These are phyloP conservation scores for Fomitopsis pinicola DNA, from an alignment of 1,284 basidiomycete species.

Conservation along the genomic window DNA sequence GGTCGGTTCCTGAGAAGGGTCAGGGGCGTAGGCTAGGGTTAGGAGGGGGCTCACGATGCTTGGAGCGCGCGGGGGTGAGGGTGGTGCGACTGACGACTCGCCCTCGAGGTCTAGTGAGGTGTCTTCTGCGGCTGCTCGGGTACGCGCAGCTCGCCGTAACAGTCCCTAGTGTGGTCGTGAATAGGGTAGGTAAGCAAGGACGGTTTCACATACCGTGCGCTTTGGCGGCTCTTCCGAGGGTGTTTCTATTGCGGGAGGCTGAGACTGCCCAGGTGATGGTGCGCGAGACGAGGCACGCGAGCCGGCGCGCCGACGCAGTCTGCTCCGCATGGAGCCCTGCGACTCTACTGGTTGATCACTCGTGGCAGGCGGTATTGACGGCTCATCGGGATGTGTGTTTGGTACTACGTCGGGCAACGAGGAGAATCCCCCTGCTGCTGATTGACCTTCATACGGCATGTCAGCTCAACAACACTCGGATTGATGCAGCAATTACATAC, in stretches of 20 bases:
- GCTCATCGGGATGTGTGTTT: slow-evolving; percentile 30
- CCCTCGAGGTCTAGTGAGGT: slow-evolving; percentile 14
- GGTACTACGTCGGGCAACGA: slow-evolving; percentile 28
- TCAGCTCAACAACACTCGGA: background rate
- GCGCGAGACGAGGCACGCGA: slow-evolving; percentile 16
- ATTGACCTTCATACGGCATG: background rate
- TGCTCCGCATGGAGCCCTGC: background rate
- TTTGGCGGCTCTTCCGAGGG: slow-evolving; percentile 8
- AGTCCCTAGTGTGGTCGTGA: slow-evolving; percentile 13
- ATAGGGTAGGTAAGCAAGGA: background rate
- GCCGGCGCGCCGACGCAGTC: slow-evolving; percentile 13
- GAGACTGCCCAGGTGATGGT: slow-evolving; percentile 11
- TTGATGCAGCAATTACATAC: background rate
- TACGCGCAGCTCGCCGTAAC: slow-evolving; percentile 18
- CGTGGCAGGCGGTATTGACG: slow-evolving; percentile 18
- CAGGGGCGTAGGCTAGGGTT: background rate
- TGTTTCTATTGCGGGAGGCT: background rate
- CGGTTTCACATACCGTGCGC: slow-evolving; percentile 2
- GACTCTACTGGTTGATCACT: slow-evolving; percentile 1
- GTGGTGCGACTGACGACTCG: background rate
- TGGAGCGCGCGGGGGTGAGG: background rate
- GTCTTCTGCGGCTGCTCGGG: slow-evolving; percentile 20
- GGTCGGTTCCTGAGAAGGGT: slow-evolving; percentile 10
- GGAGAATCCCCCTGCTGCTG: background rate
- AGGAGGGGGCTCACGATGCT: slow-evolving; percentile 7